phyloP scores from a whole-genome alignment of 345 rosid genomes.

The Excoecaria agallocha region DNA sequence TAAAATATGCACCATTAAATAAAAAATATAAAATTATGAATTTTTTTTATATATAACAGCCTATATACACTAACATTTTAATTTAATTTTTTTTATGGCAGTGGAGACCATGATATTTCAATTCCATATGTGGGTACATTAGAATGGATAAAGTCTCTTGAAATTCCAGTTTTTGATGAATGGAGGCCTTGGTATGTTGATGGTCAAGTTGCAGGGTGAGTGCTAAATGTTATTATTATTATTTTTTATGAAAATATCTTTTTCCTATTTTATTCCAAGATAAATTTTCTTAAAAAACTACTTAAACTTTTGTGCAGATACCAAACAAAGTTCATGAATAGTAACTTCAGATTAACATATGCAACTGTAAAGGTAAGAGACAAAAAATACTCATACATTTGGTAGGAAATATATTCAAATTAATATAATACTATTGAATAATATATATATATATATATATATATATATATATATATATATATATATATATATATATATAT shows the following conservation, averaged over 20 bases:
- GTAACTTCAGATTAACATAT: conserved; percentile 16
- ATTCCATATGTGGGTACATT: conserved; percentile 35
- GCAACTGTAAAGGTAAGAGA: conserved; percentile 28
- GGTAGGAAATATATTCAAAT: neutral
- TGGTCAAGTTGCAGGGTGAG: conserved; percentile 46
- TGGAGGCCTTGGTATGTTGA: conserved; percentile 47
- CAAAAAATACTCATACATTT: too few species aligned
- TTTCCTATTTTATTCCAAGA: too few species aligned
- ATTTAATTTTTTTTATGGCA: neutral
- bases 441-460: too few species aligned
- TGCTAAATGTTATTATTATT: neutral
- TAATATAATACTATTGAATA: neutral
- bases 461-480: too few species aligned
- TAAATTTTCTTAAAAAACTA: too few species aligned
- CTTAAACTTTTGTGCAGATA: conserved; percentile 9
- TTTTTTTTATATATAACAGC: too few species aligned
- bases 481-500: too few species aligned
- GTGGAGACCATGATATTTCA: conserved; percentile 38
- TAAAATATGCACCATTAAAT: too few species aligned
- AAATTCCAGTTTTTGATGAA: conserved; percentile 18
- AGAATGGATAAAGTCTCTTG: conserved; percentile 27
- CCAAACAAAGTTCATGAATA: conserved; percentile 1
- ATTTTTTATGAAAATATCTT: neutral
- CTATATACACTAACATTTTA: neutral
- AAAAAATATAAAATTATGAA: too few species aligned